A percentile compares a stretch with the other conserved stretches of the same genome.
Evolutionary conservation across 2,329 filamentous ascomycete genomes (phyloP).

Genomic region (Scedosporium dehoogii): DNA sequence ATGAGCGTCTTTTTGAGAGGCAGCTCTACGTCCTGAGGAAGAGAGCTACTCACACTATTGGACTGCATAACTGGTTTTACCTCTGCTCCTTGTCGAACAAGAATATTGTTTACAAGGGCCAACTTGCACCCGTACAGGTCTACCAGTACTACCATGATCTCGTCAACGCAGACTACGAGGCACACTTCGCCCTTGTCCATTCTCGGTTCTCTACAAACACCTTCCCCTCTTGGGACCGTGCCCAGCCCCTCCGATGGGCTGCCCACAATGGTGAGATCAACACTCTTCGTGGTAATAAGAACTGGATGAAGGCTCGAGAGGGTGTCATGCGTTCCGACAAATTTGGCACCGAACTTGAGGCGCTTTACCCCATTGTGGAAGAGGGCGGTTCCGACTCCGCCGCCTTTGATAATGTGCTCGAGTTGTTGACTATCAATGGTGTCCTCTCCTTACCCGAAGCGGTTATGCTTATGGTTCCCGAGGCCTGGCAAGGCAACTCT

Average conservation of each 20-base stretch:
- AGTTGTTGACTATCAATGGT: constrained; percentile 88
- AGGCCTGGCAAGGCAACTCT: constrained; percentile 92
- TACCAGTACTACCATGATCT: constrained; percentile 98
- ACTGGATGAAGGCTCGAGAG: constrained; percentile 97
- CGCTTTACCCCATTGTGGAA: constrained; percentile 88
- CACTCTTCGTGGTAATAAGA: constrained; percentile 94
- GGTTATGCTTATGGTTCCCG: constrained; percentile 97
- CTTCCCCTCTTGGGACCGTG: constrained; percentile 96
- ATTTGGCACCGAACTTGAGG: constrained; percentile 85
- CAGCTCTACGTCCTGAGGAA: constrained; percentile 93
- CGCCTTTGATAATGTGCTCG: constrained; percentile 93
- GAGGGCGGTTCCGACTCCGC: constrained; percentile 95
- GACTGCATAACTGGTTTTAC: constrained; percentile 98
- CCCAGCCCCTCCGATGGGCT: constrained; percentile 90
- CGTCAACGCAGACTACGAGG: constrained; percentile 94
- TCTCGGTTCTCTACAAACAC: constrained; percentile 98
- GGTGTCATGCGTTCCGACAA: constrained; percentile 88
- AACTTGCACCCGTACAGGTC: constrained; percentile 86
- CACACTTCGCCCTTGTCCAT: constrained; percentile 92
- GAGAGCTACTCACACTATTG: constrained; percentile 87
- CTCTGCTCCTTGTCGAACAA: constrained; percentile 93
- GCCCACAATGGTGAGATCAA: constrained; percentile 99
- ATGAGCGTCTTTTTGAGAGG: constrained; percentile 78
- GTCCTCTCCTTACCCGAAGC: constrained; percentile 91
- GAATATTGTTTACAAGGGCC: constrained; percentile 99